phyloP scores from a whole-genome alignment of 306 rosid genomes.

The Rubus idaeus region DNA sequence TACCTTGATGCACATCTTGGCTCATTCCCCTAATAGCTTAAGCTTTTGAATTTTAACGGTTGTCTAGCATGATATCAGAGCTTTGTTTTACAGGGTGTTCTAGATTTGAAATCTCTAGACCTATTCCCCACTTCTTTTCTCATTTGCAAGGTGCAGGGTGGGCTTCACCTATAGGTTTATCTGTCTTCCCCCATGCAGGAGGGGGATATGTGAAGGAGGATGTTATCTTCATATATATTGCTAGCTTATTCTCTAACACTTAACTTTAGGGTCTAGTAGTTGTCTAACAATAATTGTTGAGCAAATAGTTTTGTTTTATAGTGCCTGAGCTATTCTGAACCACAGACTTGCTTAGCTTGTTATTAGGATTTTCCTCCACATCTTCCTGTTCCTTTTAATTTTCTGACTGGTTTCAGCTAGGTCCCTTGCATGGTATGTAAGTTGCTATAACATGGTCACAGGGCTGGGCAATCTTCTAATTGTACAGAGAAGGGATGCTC shows the following conservation, averaged over 20 bases:
- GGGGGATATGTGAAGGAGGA: too few relatives aligned
- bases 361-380: background rate
- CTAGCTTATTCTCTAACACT: background rate
- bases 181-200: too few relatives aligned
- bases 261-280: background rate
- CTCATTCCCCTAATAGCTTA: too few relatives aligned
- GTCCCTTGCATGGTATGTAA: background rate
- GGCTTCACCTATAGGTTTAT: too few relatives aligned
- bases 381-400: background rate
- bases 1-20: too few relatives aligned
- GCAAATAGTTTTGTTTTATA: background rate
- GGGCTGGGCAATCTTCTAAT: background rate
- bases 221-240: too few relatives aligned
- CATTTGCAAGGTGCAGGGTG: too few relatives aligned
- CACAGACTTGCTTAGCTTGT: background rate
- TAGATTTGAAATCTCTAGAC: too few relatives aligned
- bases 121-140: too few relatives aligned
- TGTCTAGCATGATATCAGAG: too few relatives aligned
- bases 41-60: too few relatives aligned
- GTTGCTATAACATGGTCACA: background rate
- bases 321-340: background rate
- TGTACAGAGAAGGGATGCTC: conserved; percentile 1
- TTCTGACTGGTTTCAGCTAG: background rate
- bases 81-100: too few relatives aligned
- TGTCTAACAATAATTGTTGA: background rate